Evolutionary conservation across 2,329 filamentous ascomycete species (phyloP), one percentile per base, ranked within the genome.

Genomic region (Verticillium klebahnii): DNA sequence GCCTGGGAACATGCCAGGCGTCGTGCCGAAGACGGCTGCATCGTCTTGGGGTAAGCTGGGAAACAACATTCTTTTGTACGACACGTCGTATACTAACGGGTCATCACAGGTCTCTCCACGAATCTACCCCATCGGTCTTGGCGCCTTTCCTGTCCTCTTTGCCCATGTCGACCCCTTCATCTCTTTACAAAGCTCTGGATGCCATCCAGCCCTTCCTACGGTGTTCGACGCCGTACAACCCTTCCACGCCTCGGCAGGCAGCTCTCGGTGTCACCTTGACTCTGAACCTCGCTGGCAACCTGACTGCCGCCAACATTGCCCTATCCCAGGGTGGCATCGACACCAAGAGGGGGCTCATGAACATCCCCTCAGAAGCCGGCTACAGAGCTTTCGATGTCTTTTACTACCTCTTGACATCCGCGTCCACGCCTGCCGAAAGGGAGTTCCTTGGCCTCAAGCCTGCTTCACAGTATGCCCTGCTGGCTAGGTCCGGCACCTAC

Each of bases 1-100:
- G 93, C 93, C 2, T 99, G 95, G 94, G 95, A 99, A 78, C 95
- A 99, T 80, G 94, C 95, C 61, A 86, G 94, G 68, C 88, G 95
- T 65, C 87, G 95, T 78, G 95, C 95, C 52, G 95, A 99, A 75
- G 95, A 99, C 78, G 93, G 92, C 17, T 97, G 93, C 72, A 90
- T 99, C 66, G 82, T 98, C 60, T 78, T 99, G 67, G 90, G 91
- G 92, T 96, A 82, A 68, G 87, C 77, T 59, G 25, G 8, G 56
- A 23, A 25, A 5, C 5, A 19, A 5, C 1, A 19, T 8, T 29
- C 29, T 1, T 12, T 52, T 32, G 25, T 19, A 19, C 40, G 5
- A 8, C 9, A 14, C 29, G 14, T 11, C 19, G 19, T 23, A 32
- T 37, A 45, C 62, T 64, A 31, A 65, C 25, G 1, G 58, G 12